Conservation (phyloP, 345 rosid genomes). For the Eucalyptus guilfoylei region DNA sequence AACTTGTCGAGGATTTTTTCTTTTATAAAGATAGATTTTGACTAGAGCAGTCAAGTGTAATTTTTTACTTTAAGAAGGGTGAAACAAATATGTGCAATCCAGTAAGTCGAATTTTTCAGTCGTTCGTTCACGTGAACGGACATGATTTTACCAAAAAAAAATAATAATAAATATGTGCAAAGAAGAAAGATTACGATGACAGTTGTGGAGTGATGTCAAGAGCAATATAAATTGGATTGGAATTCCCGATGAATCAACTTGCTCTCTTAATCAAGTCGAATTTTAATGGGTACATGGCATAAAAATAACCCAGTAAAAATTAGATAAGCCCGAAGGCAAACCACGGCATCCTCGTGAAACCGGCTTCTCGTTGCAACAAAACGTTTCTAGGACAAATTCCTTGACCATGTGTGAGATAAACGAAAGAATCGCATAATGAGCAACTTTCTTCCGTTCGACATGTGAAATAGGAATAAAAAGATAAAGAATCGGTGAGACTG, state of each 20-base stretch:
- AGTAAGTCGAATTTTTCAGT: too few relatives aligned
- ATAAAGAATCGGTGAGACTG: too few relatives aligned
- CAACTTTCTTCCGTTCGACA: background rate
- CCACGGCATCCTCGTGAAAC: background rate
- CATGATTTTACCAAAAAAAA: too few relatives aligned
- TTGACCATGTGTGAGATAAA: background rate
- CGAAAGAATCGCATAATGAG: background rate
- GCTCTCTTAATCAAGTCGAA: background rate
- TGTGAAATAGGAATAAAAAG: too few relatives aligned
- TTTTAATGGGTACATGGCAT: background rate
- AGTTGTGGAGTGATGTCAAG: background rate
- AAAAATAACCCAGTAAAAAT: background rate
- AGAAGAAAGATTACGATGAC: background rate
- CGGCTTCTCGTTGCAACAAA: background rate
- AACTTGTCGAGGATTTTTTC: background rate
- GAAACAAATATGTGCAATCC: accelerated
- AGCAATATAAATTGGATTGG: background rate
- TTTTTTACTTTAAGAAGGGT: background rate
- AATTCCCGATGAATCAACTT: accelerated
- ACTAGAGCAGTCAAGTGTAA: background rate
- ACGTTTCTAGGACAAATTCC: background rate
- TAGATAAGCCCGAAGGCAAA: background rate
- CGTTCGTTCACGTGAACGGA: too few relatives aligned
- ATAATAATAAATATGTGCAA: too few relatives aligned
- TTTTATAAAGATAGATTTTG: too few relatives aligned